Percentiles rank a stretch among this genome's conserved stretches.
Evolutionary conservation across 2,329 filamentous ascomycete species (phyloP).

Genomic region (Neonectria hederae): DNA sequence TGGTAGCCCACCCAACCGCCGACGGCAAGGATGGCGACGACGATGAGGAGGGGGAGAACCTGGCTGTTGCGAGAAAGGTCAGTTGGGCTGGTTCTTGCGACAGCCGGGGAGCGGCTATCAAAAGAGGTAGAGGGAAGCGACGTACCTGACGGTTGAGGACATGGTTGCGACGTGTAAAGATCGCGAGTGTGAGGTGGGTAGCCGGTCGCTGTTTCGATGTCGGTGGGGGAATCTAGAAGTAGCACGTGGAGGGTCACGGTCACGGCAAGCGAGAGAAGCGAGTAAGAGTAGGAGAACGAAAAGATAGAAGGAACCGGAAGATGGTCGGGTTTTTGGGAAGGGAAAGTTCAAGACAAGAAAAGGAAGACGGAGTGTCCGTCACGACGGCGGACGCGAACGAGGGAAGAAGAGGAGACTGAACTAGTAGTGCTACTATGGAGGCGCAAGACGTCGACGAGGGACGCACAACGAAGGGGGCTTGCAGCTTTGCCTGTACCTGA

Average conservation of each 20-base stretch:
- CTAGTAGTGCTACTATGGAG: neutral
- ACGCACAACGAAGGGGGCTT: neutral
- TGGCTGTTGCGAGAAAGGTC: constrained; percentile 53
- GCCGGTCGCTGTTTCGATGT: neutral
- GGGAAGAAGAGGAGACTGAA: constrained; percentile 5
- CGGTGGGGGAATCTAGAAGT: constrained; percentile 3
- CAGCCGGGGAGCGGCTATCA: neutral
- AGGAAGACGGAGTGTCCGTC: neutral
- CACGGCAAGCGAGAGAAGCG: neutral
- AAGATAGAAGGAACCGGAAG: neutral
- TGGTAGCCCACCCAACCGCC: constrained; percentile 76
- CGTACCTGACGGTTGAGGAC: constrained; percentile 39
- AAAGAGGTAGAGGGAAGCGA: neutral
- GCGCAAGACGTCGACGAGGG: neutral
- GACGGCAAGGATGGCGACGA: constrained; percentile 69
- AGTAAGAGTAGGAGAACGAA: neutral
- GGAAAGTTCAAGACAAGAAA: neutral
- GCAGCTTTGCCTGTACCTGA: neutral
- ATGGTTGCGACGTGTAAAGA: constrained; percentile 24
- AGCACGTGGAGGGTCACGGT: neutral
- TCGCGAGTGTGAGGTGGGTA: neutral
- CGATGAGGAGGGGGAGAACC: constrained; percentile 72
- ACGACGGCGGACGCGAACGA: neutral
- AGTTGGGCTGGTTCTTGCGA: constrained; percentile 6
- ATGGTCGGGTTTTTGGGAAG: neutral